Conservation (phyloP, 1,284 basidiomycete species). For the Moniliella sp. region DNA sequence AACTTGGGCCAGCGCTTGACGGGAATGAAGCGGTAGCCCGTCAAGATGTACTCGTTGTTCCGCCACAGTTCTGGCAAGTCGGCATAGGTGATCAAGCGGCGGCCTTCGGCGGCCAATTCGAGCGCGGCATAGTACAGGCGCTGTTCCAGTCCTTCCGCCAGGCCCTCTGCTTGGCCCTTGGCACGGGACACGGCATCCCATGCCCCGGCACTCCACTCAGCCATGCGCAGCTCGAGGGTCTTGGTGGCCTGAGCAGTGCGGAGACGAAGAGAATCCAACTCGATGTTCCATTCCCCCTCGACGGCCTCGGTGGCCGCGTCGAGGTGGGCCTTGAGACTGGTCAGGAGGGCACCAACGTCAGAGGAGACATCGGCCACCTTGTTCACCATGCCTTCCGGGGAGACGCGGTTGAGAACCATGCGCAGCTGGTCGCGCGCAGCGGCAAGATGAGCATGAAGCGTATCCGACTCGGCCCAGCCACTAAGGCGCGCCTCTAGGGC, state of each 20-base stretch:
- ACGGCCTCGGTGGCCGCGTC: neutral
- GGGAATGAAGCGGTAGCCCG: conserved; percentile 32
- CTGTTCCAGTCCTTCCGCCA: no score
- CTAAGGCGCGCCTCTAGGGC: neutral
- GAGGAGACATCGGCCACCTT: neutral
- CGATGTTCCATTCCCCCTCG: neutral
- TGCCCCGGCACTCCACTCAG: no score
- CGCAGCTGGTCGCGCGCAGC: neutral
- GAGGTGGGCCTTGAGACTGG: neutral
- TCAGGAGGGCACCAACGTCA: neutral
- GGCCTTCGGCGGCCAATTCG: conserved; percentile 20
- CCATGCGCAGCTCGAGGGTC: neutral
- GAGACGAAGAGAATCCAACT: neutral
- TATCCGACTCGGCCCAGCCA: neutral
- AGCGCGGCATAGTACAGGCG: conserved; percentile 17
- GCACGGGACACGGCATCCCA: no score
- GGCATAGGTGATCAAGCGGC: conserved; percentile 19
- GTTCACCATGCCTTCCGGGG: neutral
- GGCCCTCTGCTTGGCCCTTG: no score
- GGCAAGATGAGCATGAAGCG: neutral
- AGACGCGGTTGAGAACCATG: no score
- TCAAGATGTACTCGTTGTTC: conserved; percentile 30
- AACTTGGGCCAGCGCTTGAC: conserved; percentile 15
- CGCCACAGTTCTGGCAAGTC: conserved; percentile 24
- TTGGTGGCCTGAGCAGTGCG: neutral